These are phyloP conservation scores for Mucor racemosus DNA, from an alignment of 371 early-diverging fungal genomes.

Conservation along the genomic window DNA sequence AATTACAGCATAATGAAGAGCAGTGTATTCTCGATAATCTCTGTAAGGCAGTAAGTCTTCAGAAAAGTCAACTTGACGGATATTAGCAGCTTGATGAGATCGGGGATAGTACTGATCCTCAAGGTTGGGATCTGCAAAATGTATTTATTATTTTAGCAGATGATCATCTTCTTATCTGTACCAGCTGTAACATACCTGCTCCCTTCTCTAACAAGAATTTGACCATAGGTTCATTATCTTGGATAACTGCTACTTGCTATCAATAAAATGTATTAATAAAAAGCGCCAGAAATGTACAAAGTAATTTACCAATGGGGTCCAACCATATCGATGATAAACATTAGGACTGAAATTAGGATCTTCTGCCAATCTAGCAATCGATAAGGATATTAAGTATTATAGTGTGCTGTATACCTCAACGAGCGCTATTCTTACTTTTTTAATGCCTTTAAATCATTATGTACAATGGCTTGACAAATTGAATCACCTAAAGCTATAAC, in stretches of 20 bases:
- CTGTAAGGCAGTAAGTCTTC: constrained; percentile 53
- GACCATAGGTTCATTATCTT: constrained; percentile 52
- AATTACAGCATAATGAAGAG: constrained; percentile 71
- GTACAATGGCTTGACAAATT: constrained; percentile 52
- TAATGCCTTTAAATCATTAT: constrained; percentile 42
- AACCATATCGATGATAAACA: constrained; percentile 51
- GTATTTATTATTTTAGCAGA: background rate
- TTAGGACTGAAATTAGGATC: constrained; percentile 52
- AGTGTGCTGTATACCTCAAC: too few relatives aligned
- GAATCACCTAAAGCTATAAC: constrained; percentile 38
- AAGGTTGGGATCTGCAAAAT: constrained; percentile 45
- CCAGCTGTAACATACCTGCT: constrained; percentile 32
- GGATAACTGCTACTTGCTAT: constrained; percentile 57
- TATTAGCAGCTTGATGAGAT: constrained; percentile 51
- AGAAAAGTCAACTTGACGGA: constrained; percentile 50
- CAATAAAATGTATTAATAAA: background rate
- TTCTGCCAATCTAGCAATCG: constrained; percentile 39
- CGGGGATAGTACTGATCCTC: constrained; percentile 55
- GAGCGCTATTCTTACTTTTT: constrained; percentile 32
- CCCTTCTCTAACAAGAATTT: constrained; percentile 51
- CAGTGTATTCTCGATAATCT: constrained; percentile 57
- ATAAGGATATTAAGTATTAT: background rate
- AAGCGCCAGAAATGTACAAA: background rate
- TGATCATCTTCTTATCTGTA: background rate
- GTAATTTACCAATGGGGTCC: constrained; percentile 53